phyloP scores from a whole-genome alignment of 805 yeast genomes.

The Kuraishia capsulata region DNA sequence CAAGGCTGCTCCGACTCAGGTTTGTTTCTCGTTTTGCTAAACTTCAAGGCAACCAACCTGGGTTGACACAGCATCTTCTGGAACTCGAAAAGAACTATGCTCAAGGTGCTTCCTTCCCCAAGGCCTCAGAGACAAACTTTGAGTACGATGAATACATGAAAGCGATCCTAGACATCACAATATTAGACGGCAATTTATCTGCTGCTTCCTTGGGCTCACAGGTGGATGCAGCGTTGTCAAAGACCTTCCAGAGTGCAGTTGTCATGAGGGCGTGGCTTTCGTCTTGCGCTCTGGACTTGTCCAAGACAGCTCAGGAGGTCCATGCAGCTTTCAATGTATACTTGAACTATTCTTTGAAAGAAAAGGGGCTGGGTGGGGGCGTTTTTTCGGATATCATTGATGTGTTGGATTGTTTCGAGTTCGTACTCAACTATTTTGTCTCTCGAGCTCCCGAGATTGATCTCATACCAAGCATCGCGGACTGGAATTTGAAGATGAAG shows the following conservation, averaged over 20 bases:
- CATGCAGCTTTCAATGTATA: constrained; percentile 2
- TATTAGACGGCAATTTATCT: not conserved
- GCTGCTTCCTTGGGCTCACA: not conserved
- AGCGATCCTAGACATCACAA: not conserved
- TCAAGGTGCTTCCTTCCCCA: constrained; percentile 1
- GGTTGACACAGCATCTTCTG: not conserved
- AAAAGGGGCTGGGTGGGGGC: not conserved
- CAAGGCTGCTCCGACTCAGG: not conserved
- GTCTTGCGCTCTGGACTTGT: not conserved
- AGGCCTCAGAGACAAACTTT: not conserved
- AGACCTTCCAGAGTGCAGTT: constrained; percentile 1
- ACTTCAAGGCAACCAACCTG: not conserved
- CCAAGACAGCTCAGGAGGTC: not conserved
- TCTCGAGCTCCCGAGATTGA: not conserved
- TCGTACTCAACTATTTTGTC: not conserved
- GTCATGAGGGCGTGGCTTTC: not conserved
- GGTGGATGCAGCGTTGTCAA: not conserved
- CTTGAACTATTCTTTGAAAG: constrained; percentile 1
- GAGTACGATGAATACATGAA: not conserved
- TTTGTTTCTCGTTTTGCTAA: not conserved
- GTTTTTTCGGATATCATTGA: not conserved
- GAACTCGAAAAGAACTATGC: not conserved
- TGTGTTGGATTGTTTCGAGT: constrained; percentile 1
- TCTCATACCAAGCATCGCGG: not conserved
- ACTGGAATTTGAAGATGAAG: not conserved